These are phyloP conservation scores for Oryza punctata DNA, from an alignment of 176 grass and related monocot genomes.

Conservation along the genomic window DNA sequence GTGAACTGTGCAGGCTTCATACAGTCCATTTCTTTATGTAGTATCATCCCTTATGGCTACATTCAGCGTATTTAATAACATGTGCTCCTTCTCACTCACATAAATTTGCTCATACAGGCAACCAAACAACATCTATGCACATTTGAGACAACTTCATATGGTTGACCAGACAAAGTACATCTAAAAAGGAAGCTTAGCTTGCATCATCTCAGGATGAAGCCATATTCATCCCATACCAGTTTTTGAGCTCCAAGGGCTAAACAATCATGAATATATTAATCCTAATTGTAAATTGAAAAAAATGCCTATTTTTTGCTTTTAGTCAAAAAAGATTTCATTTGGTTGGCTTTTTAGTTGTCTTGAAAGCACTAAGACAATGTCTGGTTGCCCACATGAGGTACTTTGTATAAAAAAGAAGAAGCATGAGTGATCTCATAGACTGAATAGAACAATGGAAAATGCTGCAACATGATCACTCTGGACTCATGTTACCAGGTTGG, in stretches of 20 bases:
- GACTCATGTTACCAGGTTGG: neutral
- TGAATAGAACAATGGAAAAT: neutral
- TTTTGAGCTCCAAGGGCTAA: neutral
- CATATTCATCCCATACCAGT: conserved; percentile 9
- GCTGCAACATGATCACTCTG: neutral
- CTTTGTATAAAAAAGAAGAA: neutral
- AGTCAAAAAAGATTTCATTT: neutral
- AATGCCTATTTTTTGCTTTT: neutral
- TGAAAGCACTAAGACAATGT: neutral
- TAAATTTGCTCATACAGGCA: neutral
- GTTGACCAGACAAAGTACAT: neutral
- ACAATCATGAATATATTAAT: neutral
- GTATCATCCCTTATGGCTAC: neutral
- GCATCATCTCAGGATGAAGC: neutral
- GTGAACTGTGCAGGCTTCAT: neutral
- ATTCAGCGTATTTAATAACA: conserved; percentile 1
- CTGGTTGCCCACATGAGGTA: neutral
- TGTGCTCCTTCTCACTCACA: neutral
- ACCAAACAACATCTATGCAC: neutral
- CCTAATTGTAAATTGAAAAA: neutral
- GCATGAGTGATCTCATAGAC: neutral
- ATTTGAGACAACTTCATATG: neutral
- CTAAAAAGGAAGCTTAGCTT: neutral
- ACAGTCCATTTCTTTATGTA: neutral
- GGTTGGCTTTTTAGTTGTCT: neutral